phyloP scores from a whole-genome alignment of 805 yeast species.

The Saccharomycopsis fodiens region DNA sequence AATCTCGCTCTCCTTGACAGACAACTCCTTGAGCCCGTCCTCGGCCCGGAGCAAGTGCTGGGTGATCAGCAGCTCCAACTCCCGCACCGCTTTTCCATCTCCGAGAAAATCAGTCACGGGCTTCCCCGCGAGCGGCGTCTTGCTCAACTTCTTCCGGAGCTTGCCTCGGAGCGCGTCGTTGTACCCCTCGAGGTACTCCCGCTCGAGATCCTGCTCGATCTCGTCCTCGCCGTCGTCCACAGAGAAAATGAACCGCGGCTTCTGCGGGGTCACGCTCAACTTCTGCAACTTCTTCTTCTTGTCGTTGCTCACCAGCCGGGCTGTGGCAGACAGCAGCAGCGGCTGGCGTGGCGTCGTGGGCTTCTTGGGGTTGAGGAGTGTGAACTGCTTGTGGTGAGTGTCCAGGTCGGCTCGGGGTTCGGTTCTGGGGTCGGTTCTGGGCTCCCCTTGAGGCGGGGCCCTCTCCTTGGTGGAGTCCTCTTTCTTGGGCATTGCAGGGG shows the following conservation, averaged over 20 bases:
- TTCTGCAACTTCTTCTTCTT: constrained; percentile 17
- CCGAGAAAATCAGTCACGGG: background rate
- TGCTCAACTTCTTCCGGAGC: constrained; percentile 29
- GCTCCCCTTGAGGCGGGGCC: too few species aligned
- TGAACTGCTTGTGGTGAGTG: constrained; percentile 12
- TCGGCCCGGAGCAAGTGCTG: constrained; percentile 25
- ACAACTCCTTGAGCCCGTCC: constrained; percentile 22
- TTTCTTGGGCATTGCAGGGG: too few species aligned
- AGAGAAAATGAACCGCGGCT: constrained; percentile 41
- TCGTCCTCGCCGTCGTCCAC: constrained; percentile 82
- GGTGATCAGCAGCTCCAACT: constrained; percentile 21
- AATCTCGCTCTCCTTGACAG: constrained; percentile 23
- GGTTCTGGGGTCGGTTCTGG: background rate
- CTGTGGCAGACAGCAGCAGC: background rate
- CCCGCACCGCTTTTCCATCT: constrained; percentile 6
- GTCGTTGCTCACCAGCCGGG: constrained; percentile 4
- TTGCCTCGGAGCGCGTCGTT: constrained; percentile 56
- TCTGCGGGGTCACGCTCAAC: constrained; percentile 13
- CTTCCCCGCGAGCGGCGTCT: constrained; percentile 20
- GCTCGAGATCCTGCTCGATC: constrained; percentile 48
- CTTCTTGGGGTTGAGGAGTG: constrained; percentile 13
- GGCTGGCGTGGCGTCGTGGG: background rate
- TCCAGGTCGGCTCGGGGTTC: background rate
- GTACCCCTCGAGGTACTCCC: constrained; percentile 64
- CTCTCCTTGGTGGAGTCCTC: too few species aligned